Percentiles rank a stretch among this genome's conserved stretches.
Conservation (phyloP, 1,139 yeast species). For the Debaryomyces coudertii region DNA sequence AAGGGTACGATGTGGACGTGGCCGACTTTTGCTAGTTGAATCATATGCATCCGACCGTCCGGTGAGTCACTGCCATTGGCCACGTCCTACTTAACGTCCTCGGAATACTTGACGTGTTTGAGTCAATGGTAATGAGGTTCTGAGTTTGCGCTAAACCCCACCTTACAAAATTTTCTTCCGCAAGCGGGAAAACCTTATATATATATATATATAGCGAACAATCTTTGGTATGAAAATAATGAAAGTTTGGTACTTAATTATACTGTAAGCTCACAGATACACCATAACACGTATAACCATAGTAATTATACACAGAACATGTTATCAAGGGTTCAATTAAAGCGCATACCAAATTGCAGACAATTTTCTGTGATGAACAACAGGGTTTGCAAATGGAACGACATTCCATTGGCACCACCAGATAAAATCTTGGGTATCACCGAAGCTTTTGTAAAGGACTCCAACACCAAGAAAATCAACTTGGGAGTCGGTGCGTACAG, state of each 20-base stretch:
- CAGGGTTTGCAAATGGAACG: slow-evolving; percentile 37
- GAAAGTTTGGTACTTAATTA: neutral
- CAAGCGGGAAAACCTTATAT: slow-evolving; percentile 3
- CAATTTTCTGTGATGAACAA: slow-evolving; percentile 24
- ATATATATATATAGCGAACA: slow-evolving; percentile 1
- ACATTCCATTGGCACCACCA: slow-evolving; percentile 66
- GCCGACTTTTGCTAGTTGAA: neutral
- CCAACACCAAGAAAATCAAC: slow-evolving; percentile 46
- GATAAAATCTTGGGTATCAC: slow-evolving; percentile 74
- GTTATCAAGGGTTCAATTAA: slow-evolving; percentile 16
- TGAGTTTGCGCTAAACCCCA: slow-evolving; percentile 3
- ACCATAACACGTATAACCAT: neutral
- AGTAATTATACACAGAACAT: slow-evolving; percentile 9
- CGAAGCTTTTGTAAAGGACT: slow-evolving; percentile 50
- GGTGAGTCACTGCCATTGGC: slow-evolving; percentile 7
- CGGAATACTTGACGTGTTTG: slow-evolving; percentile 8
- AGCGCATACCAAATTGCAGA: slow-evolving; percentile 16
- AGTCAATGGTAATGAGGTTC: slow-evolving; percentile 5
- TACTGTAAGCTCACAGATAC: neutral
- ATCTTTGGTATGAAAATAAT: neutral
- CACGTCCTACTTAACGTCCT: neutral
- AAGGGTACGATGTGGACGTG: neutral
- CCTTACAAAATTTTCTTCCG: slow-evolving; percentile 8
- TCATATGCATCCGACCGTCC: slow-evolving; percentile 9
- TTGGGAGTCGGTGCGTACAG: slow-evolving; percentile 57